phyloP scores from a whole-genome alignment of 1,139 yeast species.

The Debaryomyces robertsiae region DNA sequence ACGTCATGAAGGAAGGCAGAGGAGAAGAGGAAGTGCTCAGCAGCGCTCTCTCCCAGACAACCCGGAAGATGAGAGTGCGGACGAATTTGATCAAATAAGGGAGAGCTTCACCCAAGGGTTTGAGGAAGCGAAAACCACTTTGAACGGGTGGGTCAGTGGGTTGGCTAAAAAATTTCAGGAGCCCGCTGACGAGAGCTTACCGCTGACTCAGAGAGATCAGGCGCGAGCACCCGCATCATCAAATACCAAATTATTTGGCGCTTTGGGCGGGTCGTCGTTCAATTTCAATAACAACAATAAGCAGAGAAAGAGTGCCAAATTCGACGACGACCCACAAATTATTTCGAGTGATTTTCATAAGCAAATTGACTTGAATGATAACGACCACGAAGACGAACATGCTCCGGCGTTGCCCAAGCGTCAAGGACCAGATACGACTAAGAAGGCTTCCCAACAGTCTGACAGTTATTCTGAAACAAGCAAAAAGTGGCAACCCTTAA shows the following conservation, averaged over 20 bases:
- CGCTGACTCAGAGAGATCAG: conserved; percentile 2
- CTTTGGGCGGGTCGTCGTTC: conserved; percentile 49
- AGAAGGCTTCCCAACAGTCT: conserved; percentile 5
- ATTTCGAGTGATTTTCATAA: conserved; percentile 56
- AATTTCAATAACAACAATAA: conserved; percentile 30
- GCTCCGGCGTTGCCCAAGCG: conserved; percentile 47
- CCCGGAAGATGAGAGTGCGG: conserved; percentile 56
- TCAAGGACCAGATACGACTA: conserved; percentile 18
- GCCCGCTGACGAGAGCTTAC: conserved; percentile 16
- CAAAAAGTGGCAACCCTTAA: conserved; percentile 64
- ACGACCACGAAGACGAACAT: conserved; percentile 37
- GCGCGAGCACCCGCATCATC: conserved; percentile 9
- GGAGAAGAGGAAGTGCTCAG: conserved; percentile 17
- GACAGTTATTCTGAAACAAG: conserved; percentile 17
- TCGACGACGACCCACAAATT: conserved; percentile 60
- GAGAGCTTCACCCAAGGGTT: conserved; percentile 75
- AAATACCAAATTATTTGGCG: conserved; percentile 47
- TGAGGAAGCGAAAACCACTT: conserved; percentile 79
- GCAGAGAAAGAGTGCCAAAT: conserved; percentile 34
- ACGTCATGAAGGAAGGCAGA: conserved; percentile 16
- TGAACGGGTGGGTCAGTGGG: conserved; percentile 82
- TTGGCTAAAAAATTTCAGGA: conserved; percentile 56
- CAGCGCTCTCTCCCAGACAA: conserved; percentile 25
- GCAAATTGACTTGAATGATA: conserved; percentile 53
- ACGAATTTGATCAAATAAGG: conserved; percentile 67